A percentile compares a stretch with the other conserved stretches of the same genome.
phyloP scores from a whole-genome alignment of 768 basidiomycete species.

The Mycena venus region DNA sequence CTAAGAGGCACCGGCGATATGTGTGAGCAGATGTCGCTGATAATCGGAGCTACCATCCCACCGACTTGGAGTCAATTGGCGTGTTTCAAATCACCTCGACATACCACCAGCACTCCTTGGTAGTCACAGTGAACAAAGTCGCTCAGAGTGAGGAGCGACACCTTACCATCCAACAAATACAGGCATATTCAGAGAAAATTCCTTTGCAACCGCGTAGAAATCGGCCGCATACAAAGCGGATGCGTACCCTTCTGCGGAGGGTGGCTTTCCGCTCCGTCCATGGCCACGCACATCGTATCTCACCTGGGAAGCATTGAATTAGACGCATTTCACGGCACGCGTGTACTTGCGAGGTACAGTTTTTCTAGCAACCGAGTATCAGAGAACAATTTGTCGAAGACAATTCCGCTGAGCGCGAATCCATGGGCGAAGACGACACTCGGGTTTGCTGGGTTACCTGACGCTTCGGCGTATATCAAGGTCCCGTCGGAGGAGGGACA shows the following conservation, averaged over 20 bases:
- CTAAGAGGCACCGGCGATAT: conserved; percentile 28
- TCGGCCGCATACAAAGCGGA: conserved; percentile 32
- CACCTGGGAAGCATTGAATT: conserved; percentile 13
- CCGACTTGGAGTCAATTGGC: background rate
- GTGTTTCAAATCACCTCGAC: background rate
- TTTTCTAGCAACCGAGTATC: conserved; percentile 32
- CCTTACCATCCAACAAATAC: conserved; percentile 33
- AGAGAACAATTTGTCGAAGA: conserved; percentile 47
- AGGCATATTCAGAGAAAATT: conserved; percentile 24
- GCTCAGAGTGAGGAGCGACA: background rate
- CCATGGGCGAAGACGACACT: conserved; percentile 52
- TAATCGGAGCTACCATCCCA: background rate
- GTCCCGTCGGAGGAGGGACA: conserved; percentile 49
- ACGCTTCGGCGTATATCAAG: conserved; percentile 47
- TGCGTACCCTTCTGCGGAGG: conserved; percentile 10
- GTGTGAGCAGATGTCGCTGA: conserved; percentile 28
- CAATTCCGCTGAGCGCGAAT: conserved; percentile 41
- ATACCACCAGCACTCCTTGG: conserved; percentile 29
- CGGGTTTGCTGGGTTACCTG: conserved; percentile 46
- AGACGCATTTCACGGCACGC: background rate
- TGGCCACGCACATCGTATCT: conserved; percentile 34
- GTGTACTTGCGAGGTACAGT: conserved; percentile 19
- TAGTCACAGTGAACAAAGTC: background rate
- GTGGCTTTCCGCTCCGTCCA: conserved; percentile 32
- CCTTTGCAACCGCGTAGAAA: conserved; percentile 25